Conservation (phyloP, 2,329 filamentous ascomycete genomes). For the Ambrosiella xylebori region DNA sequence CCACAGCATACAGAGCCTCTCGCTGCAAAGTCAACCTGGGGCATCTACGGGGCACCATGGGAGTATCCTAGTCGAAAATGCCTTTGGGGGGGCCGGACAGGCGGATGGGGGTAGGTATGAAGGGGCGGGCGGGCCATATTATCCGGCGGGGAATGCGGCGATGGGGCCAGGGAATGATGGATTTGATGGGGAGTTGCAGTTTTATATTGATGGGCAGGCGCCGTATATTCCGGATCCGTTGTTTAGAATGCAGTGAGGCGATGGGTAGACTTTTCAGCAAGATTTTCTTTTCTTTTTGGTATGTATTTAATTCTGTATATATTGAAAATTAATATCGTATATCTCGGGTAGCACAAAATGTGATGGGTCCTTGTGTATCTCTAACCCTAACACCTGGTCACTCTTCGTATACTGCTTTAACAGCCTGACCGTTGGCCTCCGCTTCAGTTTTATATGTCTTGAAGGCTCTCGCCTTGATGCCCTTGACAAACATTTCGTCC, state of each 20-base stretch:
- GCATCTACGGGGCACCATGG: background rate
- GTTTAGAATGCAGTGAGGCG: background rate
- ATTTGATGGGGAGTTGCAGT: slow-evolving; percentile 29
- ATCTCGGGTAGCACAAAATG: too few relatives aligned
- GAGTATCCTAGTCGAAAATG: background rate
- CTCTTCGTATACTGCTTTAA: background rate
- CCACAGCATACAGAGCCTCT: background rate
- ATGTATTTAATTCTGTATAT: too few relatives aligned
- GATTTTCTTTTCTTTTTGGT: too few relatives aligned
- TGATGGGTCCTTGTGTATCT: background rate
- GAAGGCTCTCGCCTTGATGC: slow-evolving; percentile 17
- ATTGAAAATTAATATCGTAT: too few relatives aligned
- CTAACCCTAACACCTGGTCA: background rate
- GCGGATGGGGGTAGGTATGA: background rate
- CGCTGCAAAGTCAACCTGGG: background rate
- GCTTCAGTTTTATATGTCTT: slow-evolving; percentile 15
- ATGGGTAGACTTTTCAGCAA: too few relatives aligned
- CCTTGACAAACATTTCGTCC: slow-evolving; percentile 14
- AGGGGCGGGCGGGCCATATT: background rate
- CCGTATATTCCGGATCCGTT: background rate
- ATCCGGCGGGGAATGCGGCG: slow-evolving; percentile 7
- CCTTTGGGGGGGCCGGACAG: background rate
- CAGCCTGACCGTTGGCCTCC: background rate
- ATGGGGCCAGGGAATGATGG: slow-evolving; percentile 26
- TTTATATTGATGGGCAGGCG: slow-evolving; percentile 24